Conservation (phyloP, 2,329 filamentous ascomycete species). For the Whalleya microplaca region DNA sequence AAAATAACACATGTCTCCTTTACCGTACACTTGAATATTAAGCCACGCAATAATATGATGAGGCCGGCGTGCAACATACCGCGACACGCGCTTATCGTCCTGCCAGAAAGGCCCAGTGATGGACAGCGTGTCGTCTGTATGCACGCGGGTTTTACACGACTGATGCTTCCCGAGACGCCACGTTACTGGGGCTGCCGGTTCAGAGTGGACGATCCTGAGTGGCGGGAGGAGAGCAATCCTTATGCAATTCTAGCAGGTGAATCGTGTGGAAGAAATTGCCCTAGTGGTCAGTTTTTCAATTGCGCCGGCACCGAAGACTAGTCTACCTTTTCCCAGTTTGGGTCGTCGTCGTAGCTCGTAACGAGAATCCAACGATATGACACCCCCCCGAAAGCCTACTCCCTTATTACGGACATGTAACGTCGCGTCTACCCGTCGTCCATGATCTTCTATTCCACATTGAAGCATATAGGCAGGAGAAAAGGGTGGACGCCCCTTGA, state of each 20-base stretch:
- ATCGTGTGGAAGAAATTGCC: no score
- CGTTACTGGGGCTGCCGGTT: constrained; percentile 5
- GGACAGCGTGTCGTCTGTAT: not conserved
- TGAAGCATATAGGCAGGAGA: not conserved
- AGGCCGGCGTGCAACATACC: not conserved
- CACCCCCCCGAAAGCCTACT: not conserved
- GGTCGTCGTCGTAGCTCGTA: not conserved
- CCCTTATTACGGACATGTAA: constrained; percentile 17
- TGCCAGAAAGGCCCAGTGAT: constrained; percentile 6
- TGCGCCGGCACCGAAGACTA: no score
- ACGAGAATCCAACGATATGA: constrained; percentile 5
- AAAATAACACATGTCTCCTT: not conserved
- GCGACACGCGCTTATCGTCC: constrained; percentile 3
- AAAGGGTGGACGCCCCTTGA: not conserved
- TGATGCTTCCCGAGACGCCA: constrained; percentile 12
- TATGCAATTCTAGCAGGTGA: constrained; percentile 2
- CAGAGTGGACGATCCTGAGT: not conserved
- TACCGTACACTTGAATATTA: not conserved
- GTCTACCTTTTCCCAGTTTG: no score
- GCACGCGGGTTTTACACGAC: not conserved
- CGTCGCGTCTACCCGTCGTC: constrained; percentile 16
- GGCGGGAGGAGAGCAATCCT: constrained; percentile 1
- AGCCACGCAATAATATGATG: constrained; percentile 3
- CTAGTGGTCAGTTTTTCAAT: no score
- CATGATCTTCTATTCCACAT: constrained; percentile 1